Evolutionary conservation across 208 protist species (phyloP), one percentile per base, ranked within the genome.

Genomic region (Leptomonas seymouri): DNA sequence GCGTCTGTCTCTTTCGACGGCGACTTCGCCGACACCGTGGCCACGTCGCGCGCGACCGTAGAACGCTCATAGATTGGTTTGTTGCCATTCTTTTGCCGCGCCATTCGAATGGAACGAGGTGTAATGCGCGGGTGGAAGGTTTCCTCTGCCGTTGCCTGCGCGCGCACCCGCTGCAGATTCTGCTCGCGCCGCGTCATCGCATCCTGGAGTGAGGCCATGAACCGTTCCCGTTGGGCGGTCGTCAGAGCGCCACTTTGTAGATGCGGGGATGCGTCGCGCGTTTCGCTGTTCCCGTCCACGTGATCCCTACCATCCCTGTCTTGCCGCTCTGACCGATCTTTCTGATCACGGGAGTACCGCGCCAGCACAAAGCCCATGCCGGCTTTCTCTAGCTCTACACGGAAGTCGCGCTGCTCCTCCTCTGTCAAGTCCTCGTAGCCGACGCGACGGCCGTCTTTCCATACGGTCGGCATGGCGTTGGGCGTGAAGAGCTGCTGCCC

Each of bases 401-500:
- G 58, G 16, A 87, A 61, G 21, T 66, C 50, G 12, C 48, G 50
- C 63, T 80, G 79, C 60, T 93, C 78, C 25, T 84, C 71, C 44
- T 57, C 56, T 14, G 60, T 36, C 18, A 90, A 71, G 27, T 84
- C 55, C 5, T 80, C 71, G 49, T 85, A 93, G 14, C 71, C 54
- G 25, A 93, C 71, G 27, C 77, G 80, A 30, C 56, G 65, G 34
- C 81, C 83, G 56, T 84, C 76, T 58, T 80, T 77, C 68, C 76
- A 46, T 18, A 79, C 68, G 3, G 82, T 83, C n/a, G 87, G 87
- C 56, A 88, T 57, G 9, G 82, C 78, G 59, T 93, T 90, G 14
- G 87, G 87, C 9, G 48, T 51, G 71, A 90, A 90, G 58, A 90
- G 62, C 3, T 74, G 87, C 65, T 86, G 77, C 12, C 82, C 87